A percentile compares a stretch with the other conserved stretches of the same genome.
Evolutionary conservation across 345 rosid genomes (phyloP).

Genomic region (Brassica napus): DNA sequence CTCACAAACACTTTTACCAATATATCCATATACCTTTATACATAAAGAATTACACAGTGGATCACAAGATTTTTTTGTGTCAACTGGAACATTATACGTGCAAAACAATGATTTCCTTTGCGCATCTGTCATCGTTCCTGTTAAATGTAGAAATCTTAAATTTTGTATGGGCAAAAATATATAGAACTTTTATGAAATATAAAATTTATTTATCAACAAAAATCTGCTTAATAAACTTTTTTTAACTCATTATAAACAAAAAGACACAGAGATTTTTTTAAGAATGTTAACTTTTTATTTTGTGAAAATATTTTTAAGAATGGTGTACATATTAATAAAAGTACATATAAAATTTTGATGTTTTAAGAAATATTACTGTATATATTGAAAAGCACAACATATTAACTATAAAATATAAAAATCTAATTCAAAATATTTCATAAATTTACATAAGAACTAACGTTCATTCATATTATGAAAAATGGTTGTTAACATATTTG

Average conservation of each 20-base stretch:
- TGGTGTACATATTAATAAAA: too few species aligned
- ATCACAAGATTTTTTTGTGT: too few species aligned
- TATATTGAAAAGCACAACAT: too few species aligned
- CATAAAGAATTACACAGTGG: too few species aligned
- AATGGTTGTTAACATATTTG: background rate
- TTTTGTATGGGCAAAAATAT: background rate
- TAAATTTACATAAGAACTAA: background rate
- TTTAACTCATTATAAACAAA: too few species aligned
- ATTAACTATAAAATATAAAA: too few species aligned
- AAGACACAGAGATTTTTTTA: background rate
- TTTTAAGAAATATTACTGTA: too few species aligned
- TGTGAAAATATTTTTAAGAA: too few species aligned
- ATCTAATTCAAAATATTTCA: background rate
- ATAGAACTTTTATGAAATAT: background rate
- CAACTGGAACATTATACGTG: too few species aligned
- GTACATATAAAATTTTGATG: too few species aligned
- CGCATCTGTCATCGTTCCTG: background rate
- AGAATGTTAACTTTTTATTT: background rate
- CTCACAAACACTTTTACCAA: too few species aligned
- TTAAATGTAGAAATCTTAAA: background rate
- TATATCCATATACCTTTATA: too few species aligned
- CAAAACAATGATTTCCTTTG: background rate
- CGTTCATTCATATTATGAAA: background rate
- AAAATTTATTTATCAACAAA: background rate
- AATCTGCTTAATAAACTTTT: background rate